These are phyloP conservation scores for Kentomonas sorsogonicus DNA, from an alignment of 208 protist species.

Conservation along the genomic window DNA sequence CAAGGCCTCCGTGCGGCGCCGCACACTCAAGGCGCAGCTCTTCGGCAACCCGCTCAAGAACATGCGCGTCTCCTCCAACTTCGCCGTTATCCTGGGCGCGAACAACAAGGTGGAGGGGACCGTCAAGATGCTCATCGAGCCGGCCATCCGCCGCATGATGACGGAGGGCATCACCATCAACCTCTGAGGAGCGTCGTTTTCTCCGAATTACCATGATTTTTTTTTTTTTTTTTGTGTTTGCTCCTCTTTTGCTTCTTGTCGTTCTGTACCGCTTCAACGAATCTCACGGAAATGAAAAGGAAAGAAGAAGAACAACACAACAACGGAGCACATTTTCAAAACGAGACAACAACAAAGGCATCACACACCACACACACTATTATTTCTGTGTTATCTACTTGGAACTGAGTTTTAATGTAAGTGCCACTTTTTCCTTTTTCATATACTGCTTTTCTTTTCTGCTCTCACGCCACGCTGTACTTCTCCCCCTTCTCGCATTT, in stretches of 20 bases:
- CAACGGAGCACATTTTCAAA: too few species aligned
- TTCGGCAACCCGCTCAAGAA: conserved; percentile 83
- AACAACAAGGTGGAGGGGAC: conserved; percentile 74
- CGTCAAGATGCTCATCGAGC: conserved; percentile 67
- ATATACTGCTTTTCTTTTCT: too few species aligned
- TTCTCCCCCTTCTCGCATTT: too few species aligned
- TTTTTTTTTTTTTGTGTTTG: neutral
- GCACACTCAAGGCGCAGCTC: conserved; percentile 68
- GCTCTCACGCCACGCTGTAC: too few species aligned
- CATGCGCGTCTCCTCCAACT: conserved; percentile 76
- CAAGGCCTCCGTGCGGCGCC: conserved; percentile 38
- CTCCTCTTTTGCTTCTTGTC: too few species aligned
- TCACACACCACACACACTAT: neutral
- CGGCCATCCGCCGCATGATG: conserved; percentile 77
- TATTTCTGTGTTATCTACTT: neutral
- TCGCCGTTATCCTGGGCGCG: conserved; percentile 61
- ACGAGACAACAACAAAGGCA: neutral
- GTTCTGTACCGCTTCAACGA: too few species aligned
- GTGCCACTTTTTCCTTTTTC: neutral
- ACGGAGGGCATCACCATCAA: conserved; percentile 59
- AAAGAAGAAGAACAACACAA: too few species aligned
- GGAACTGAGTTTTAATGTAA: too few species aligned
- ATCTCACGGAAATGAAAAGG: too few species aligned
- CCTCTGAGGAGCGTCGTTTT: neutral
- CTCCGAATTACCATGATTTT: neutral